Percentiles rank a stretch among this genome's conserved stretches.
These are phyloP conservation scores for Hyaloscypha hepaticicola DNA, from an alignment of 495 filamentous ascomycete species.

Conservation along the genomic window DNA sequence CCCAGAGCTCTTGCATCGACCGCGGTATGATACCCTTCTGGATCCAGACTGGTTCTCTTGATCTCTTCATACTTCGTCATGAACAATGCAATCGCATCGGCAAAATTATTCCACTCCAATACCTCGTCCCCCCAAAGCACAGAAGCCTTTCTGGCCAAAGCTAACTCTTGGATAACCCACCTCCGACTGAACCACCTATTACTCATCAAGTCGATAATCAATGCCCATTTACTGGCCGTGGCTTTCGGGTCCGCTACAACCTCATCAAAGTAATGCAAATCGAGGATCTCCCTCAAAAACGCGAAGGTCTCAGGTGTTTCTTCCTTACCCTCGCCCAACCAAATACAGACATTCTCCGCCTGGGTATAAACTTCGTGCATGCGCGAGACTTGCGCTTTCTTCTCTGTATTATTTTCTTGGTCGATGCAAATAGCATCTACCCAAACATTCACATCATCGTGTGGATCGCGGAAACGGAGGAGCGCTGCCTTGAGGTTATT, in stretches of 20 bases:
- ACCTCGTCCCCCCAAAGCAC: slow-evolving; percentile 33
- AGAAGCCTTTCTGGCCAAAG: slow-evolving; percentile 33
- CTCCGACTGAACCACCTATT: slow-evolving; percentile 38
- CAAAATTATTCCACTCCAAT: slow-evolving; percentile 35
- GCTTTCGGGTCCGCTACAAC: background rate
- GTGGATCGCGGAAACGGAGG: background rate
- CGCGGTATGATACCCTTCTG: background rate
- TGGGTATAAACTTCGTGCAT: slow-evolving; percentile 34
- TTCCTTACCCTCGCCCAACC: slow-evolving; percentile 15
- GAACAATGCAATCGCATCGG: slow-evolving; percentile 29
- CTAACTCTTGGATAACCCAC: slow-evolving; percentile 43
- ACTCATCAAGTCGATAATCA: slow-evolving; percentile 36
- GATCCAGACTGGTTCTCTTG: slow-evolving; percentile 4
- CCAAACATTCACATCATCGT: slow-evolving; percentile 26
- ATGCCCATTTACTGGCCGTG: slow-evolving; percentile 30
- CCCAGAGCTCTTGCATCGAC: slow-evolving; percentile 34
- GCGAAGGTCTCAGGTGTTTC: background rate
- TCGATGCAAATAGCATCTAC: slow-evolving; percentile 34
- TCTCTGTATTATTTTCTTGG: slow-evolving; percentile 29
- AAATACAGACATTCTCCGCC: slow-evolving; percentile 23
- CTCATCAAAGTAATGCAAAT: background rate
- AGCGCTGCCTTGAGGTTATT: slow-evolving; percentile 15
- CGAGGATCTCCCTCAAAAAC: slow-evolving; percentile 10
- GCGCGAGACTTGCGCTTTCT: slow-evolving; percentile 28
- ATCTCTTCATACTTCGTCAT: slow-evolving; percentile 18